Evolutionary conservation across 1,284 basidiomycete species (phyloP).

Genomic region (Porodaedalea pini): DNA sequence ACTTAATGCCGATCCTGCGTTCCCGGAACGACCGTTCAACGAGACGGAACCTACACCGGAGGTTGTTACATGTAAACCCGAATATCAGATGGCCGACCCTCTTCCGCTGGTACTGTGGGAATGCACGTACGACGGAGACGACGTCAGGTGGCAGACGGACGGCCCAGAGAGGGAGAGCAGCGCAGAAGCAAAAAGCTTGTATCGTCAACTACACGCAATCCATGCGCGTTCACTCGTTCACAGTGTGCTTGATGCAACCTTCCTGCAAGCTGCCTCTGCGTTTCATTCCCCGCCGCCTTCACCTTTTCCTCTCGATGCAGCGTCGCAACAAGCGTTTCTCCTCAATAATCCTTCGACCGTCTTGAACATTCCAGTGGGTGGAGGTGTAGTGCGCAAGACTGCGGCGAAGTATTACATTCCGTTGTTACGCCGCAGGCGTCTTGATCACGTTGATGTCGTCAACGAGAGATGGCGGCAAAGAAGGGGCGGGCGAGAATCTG

Average conservation of each 20-base stretch:
- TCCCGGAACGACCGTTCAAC: conserved; percentile 31
- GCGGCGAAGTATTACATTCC: conserved; percentile 55
- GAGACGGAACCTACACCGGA: conserved; percentile 39
- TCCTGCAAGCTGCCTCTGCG: conserved; percentile 49
- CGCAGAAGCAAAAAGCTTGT: conserved; percentile 39
- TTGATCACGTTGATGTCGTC: conserved; percentile 66
- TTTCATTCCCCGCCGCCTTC: conserved; percentile 40
- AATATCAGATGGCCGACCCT: conserved; percentile 90
- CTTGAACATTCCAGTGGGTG: conserved; percentile 68
- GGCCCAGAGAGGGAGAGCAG: conserved; percentile 29
- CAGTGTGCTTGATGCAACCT: conserved; percentile 58
- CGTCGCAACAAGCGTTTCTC: neutral
- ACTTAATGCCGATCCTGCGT: conserved; percentile 57
- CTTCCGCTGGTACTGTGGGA: conserved; percentile 93
- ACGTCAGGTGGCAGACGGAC: conserved; percentile 75
- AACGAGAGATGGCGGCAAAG: conserved; percentile 78
- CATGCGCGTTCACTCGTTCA: conserved; percentile 56
- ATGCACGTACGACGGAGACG: conserved; percentile 70
- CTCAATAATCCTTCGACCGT: conserved; percentile 23
- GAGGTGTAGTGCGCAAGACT: conserved; percentile 59
- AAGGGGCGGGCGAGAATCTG: conserved; percentile 44
- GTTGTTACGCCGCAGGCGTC: conserved; percentile 60
- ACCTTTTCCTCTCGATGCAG: neutral
- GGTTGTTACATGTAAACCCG: conserved; percentile 71
- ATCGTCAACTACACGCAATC: conserved; percentile 58